Evolutionary conservation across 148 eudicot species (phyloP), one percentile per base, ranked within the genome.

Genomic region (Rhododendron vialii): DNA sequence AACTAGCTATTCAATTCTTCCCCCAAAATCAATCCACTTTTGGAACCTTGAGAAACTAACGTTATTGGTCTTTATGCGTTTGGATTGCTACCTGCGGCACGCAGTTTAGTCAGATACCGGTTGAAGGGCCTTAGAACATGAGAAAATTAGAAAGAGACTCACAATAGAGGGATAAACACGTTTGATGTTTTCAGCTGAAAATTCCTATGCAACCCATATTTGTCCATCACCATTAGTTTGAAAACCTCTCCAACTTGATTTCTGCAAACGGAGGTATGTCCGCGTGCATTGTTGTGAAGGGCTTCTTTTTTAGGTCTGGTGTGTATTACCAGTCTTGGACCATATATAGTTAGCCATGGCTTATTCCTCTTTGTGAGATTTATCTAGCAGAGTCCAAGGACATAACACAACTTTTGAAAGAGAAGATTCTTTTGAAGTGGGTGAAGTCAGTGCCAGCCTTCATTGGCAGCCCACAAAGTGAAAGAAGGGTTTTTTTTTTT

Each of bases 251-350:
- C 95, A 38, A 92, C 30, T 90, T 88, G 6, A 92, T 92, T 88
- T 93, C 93, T 26, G 95, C 92, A 84, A 94, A 93, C 1, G 95
- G 86, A 20, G 95, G 93, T 88, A 95, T 91, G 28, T 90, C 88
- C 4, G 96, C 95, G 85, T 93, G 95, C 96, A 45, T 94, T 92
- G 86, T 94, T 94, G 89, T 94, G 96, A 67, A 92, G 93, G 98
- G 95, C 80, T 86, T 86, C 92, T 90, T 93, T 88, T 91, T 91
- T 59, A 92, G 84, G 90, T 96, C 93, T 83, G 17, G 17, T 14
- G 15, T 51, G 63, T 9, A 30, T 17, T 28, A n/a, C 24, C 36
- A 17, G 28, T 33, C 50, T 80, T 28, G 18, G 9, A 28, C 41
- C 22, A 7, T 30, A 3, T 3, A 15, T 4, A 9, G 28, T 63